Percentiles rank a stretch among this genome's conserved stretches.
These are phyloP conservation scores for Podaxis sp. DNA, from an alignment of 768 basidiomycete species.

Conservation along the genomic window DNA sequence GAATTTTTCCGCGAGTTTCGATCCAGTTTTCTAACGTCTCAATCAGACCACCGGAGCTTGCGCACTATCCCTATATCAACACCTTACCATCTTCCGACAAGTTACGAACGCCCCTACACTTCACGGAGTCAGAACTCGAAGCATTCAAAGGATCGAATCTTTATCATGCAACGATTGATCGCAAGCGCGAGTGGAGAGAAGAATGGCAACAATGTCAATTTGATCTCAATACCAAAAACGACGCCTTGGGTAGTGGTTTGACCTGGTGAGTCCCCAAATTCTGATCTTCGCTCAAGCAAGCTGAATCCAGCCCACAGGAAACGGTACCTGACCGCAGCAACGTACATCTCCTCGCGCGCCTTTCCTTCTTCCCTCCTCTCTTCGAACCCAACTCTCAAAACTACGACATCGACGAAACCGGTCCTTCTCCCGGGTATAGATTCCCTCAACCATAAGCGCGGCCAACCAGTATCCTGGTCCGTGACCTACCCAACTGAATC, in stretches of 20 bases:
- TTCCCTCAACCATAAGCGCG: slow-evolving; percentile 81
- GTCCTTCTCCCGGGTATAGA: slow-evolving; percentile 88
- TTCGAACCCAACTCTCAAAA: slow-evolving; percentile 32
- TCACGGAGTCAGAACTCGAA: slow-evolving; percentile 59
- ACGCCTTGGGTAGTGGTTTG: slow-evolving; percentile 48
- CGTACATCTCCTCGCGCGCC: slow-evolving; percentile 83
- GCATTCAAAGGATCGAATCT: slow-evolving; percentile 79
- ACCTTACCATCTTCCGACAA: slow-evolving; percentile 58
- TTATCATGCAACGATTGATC: slow-evolving; percentile 71
- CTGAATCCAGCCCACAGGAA: slow-evolving; percentile 49
- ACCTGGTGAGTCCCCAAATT: slow-evolving; percentile 49
- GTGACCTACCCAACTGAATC: slow-evolving; percentile 40
- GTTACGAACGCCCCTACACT: slow-evolving; percentile 76
- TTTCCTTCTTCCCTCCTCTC: slow-evolving; percentile 86
- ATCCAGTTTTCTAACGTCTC: neutral
- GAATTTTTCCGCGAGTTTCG: neutral
- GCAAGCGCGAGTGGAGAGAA: slow-evolving; percentile 54
- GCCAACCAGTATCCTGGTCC: slow-evolving; percentile 81
- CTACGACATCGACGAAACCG: slow-evolving; percentile 54
- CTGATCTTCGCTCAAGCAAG: slow-evolving; percentile 29
- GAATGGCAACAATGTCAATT: slow-evolving; percentile 62
- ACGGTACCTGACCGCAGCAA: slow-evolving; percentile 66
- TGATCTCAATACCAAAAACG: slow-evolving; percentile 35
- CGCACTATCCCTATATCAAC: slow-evolving; percentile 63
- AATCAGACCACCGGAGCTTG: slow-evolving; percentile 22